Conservation (phyloP, 2,329 filamentous ascomycete genomes). For the Colletotrichum theobromicola region DNA sequence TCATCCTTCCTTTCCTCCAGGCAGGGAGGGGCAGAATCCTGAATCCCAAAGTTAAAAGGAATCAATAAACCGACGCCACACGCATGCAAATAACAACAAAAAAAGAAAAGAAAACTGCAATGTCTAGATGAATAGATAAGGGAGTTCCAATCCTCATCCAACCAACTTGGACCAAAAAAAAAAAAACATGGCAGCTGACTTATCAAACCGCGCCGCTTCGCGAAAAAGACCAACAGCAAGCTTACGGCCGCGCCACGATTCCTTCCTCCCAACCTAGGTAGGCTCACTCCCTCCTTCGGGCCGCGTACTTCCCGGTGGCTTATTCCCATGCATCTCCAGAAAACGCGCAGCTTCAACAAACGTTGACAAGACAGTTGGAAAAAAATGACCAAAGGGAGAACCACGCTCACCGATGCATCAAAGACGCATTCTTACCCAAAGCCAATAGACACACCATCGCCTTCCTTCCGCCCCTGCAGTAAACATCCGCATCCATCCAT, state of each 20-base stretch:
- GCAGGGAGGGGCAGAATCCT: neutral
- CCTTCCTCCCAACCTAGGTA: no score
- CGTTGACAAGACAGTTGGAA: neutral
- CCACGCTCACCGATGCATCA: rapidly evolving
- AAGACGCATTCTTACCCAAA: rapidly evolving
- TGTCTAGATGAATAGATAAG: rapidly evolving
- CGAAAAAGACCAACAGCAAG: neutral
- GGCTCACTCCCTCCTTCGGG: neutral
- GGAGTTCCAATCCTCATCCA: neutral
- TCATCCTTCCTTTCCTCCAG: neutral
- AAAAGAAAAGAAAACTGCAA: neutral
- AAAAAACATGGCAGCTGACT: neutral
- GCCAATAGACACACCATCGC: no score
- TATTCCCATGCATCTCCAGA: neutral
- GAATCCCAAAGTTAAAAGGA: neutral
- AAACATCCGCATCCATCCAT: neutral
- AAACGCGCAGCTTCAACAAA: neutral
- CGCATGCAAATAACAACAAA: neutral
- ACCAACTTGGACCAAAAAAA: neutral
- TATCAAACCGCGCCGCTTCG: neutral
- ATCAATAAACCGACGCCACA: neutral
- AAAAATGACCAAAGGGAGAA: neutral
- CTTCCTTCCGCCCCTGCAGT: neutral
- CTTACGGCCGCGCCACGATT: neutral
- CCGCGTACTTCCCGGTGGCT: neutral